Evolutionary conservation across 129 eudicot genomes (phyloP).

Genomic region (Flaveria linearis): DNA sequence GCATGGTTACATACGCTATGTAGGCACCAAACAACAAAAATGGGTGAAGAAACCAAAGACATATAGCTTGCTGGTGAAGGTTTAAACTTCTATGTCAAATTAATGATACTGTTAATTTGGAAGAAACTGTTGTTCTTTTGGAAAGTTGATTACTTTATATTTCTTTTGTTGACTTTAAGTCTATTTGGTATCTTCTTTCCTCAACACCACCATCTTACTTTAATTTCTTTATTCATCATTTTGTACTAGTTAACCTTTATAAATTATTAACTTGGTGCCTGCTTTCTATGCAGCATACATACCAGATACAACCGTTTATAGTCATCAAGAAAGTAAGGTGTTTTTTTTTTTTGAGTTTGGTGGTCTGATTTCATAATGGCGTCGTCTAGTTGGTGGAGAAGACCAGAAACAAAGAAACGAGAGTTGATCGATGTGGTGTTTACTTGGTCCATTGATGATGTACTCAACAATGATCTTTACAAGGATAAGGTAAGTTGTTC

Average conservation of each 20-base stretch:
- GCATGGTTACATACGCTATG: background rate
- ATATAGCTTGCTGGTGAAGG: constrained; percentile 7
- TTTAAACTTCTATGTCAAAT: background rate
- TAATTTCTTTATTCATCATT: constrained; percentile 13
- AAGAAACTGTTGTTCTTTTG: constrained; percentile 25
- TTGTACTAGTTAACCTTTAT: constrained; percentile 15
- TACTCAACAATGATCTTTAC: constrained; percentile 26
- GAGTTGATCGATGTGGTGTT: constrained; percentile 34
- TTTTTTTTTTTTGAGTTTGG: background rate
- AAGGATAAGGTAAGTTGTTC: constrained; percentile 27
- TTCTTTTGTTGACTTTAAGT: constrained; percentile 26
- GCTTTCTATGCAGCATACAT: background rate
- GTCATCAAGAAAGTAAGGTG: constrained; percentile 15
- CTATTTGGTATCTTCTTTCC: constrained; percentile 36
- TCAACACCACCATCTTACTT: constrained; percentile 29
- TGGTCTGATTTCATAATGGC: constrained; percentile 25
- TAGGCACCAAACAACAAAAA: background rate
- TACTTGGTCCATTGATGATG: constrained; percentile 35
- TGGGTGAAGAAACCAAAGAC: constrained; percentile 5
- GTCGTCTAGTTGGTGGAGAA: constrained; percentile 8
- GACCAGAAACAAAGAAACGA: constrained; percentile 14
- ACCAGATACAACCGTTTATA: background rate
- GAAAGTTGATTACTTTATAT: constrained; percentile 18
- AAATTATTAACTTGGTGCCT: background rate
- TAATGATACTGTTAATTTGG: constrained; percentile 15